Percentiles rank a stretch among this genome's conserved stretches.
phyloP scores from a whole-genome alignment of 306 rosid genomes.

The Calophaca sinica region DNA sequence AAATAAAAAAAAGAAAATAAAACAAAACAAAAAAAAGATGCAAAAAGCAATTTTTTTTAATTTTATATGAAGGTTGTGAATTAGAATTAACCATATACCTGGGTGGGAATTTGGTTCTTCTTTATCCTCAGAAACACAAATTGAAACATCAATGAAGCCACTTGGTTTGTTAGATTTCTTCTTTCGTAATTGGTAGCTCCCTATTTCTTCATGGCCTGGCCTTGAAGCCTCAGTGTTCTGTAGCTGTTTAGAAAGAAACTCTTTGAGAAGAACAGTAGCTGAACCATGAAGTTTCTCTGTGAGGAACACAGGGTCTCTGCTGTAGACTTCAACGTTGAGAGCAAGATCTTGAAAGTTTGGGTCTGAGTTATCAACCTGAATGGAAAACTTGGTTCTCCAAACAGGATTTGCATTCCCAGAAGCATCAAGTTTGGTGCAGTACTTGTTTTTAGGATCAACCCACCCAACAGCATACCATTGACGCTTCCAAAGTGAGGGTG shows the following conservation, averaged over 20 bases:
- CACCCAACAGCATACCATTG: constrained; percentile 92
- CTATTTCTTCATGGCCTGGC: constrained; percentile 60
- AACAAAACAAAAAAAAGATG: too few species aligned
- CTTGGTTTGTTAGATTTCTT: constrained; percentile 69
- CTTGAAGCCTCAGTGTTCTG: constrained; percentile 50
- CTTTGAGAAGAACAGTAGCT: constrained; percentile 69
- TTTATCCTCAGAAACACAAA: constrained; percentile 67
- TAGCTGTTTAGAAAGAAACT: constrained; percentile 67
- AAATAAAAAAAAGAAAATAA: background rate
- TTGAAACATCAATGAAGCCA: constrained; percentile 77
- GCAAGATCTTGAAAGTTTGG: constrained; percentile 60
- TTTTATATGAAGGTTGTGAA: too few species aligned
- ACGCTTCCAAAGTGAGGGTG: constrained; percentile 76
- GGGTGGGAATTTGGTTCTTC: constrained; percentile 54
- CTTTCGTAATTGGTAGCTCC: constrained; percentile 79
- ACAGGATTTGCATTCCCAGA: constrained; percentile 78
- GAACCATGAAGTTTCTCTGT: constrained; percentile 80
- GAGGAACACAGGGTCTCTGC: constrained; percentile 81
- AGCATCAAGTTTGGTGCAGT: constrained; percentile 72
- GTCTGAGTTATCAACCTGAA: constrained; percentile 57
- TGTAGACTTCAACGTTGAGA: constrained; percentile 69
- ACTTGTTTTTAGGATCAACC: constrained; percentile 74
- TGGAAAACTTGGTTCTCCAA: constrained; percentile 83
- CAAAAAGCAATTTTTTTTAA: background rate
- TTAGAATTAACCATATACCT: constrained; percentile 47